Conservation (phyloP, 495 filamentous ascomycete genomes). For the Aspergillus steynii region DNA sequence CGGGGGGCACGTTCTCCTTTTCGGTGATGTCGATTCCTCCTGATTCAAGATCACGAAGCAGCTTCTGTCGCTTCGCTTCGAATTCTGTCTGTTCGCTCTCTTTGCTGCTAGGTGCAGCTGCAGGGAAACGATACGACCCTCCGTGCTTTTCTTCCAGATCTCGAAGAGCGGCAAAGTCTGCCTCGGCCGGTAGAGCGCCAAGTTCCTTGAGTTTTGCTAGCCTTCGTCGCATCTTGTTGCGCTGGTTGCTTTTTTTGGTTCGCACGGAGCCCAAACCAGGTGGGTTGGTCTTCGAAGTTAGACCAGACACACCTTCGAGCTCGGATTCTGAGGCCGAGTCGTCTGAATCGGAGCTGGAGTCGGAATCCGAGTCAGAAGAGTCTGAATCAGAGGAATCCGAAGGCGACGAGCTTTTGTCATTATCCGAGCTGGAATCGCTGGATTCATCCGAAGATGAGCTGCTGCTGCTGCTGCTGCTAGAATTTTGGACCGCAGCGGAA, state of each 20-base stretch:
- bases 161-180: slow-evolving; percentile 48
- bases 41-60: slow-evolving; percentile 51
- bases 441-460: slow-evolving; percentile 29
- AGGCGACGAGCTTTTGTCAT: slow-evolving; percentile 13
- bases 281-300: slow-evolving; percentile 21
- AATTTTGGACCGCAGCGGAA: slow-evolving; percentile 3
- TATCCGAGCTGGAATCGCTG: slow-evolving; percentile 7
- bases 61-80: slow-evolving; percentile 49
- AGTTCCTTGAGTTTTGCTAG: slow-evolving; percentile 51
- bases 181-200: slow-evolving; percentile 47
- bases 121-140: slow-evolving; percentile 27
- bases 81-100: slow-evolving; percentile 39
- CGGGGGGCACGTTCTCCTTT: slow-evolving; percentile 36
- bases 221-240: slow-evolving; percentile 48
- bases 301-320: slow-evolving; percentile 22
- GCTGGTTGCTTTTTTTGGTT: slow-evolving; percentile 57
- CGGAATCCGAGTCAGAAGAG: slow-evolving; percentile 20
- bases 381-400: slow-evolving; percentile 21
- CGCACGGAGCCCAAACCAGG: slow-evolving; percentile 45
- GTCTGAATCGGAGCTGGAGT: slow-evolving; percentile 24
- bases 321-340: slow-evolving; percentile 29
- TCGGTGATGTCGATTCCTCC: slow-evolving; percentile 54
- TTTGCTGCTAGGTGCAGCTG: slow-evolving; percentile 21
- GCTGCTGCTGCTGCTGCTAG: slow-evolving; percentile 16
- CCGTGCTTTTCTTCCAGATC: slow-evolving; percentile 34